Conservation (phyloP, 2,329 filamentous ascomycete species). For the Raffaelea ambrosiae region DNA sequence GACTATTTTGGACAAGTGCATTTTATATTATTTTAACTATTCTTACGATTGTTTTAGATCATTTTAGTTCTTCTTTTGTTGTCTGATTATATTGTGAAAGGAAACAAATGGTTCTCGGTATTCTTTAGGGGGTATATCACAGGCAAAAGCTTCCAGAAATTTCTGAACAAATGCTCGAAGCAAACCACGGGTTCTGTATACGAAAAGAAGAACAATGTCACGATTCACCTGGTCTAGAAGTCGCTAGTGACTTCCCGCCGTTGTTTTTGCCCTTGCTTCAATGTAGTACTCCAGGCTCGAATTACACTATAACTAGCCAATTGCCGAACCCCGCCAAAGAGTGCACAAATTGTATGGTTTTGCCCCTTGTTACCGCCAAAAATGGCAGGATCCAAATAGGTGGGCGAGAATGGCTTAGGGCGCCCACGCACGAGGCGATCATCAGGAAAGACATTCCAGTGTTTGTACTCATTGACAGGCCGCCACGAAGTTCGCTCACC, state of each 20-base stretch:
- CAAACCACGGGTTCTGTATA: background rate
- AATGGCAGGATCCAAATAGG: background rate
- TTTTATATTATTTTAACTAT: background rate
- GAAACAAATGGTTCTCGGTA: no score
- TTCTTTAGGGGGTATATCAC: background rate
- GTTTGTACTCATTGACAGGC: no score
- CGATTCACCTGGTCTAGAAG: background rate
- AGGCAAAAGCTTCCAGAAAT: background rate
- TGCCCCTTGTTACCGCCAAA: conserved; percentile 12
- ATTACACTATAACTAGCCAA: no score
- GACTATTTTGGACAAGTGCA: background rate
- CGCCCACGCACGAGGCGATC: no score
- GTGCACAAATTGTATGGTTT: no score
- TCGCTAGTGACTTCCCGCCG: background rate
- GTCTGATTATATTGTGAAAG: background rate
- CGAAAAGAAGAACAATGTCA: background rate
- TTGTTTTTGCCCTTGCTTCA: background rate
- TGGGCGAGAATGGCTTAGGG: no score
- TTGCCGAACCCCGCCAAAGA: no score
- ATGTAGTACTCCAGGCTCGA: no score
- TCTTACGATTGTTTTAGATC: background rate
- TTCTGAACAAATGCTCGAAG: background rate
- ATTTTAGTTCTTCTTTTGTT: background rate
- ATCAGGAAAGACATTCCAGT: no score
- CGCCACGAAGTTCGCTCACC: no score